These are phyloP conservation scores for Cyberlindnera mississippiensis DNA, from an alignment of 805 yeast genomes.

Conservation along the genomic window DNA sequence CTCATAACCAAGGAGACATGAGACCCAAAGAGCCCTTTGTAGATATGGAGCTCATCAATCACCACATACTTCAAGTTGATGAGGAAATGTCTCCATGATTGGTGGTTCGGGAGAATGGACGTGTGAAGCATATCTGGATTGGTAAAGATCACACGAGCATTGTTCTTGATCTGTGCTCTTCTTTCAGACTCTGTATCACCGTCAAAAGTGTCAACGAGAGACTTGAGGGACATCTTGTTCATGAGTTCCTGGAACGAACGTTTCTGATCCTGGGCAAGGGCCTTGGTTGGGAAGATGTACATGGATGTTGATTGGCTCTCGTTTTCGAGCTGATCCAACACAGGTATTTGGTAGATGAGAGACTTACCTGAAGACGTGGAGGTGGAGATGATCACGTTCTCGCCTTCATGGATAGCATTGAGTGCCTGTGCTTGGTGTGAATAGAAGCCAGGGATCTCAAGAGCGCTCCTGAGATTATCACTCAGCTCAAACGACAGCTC, in stretches of 20 bases:
- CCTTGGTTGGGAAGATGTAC: constrained; percentile 94
- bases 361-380: constrained; percentile 97
- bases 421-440: constrained; percentile 82
- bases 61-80: constrained; percentile 65
- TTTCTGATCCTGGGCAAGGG: constrained; percentile 94
- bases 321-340: constrained; percentile 44
- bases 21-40: constrained; percentile 88
- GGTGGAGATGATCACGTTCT: constrained; percentile 84
- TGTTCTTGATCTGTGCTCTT: constrained; percentile 50
- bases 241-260: constrained; percentile 65
- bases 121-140: constrained; percentile 94
- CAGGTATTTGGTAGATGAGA: constrained; percentile 85
- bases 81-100: constrained; percentile 69
- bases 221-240: constrained; percentile 43
- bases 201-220: constrained; percentile 77
- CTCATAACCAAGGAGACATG: constrained; percentile 86
- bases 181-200: constrained; percentile 77
- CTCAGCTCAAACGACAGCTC: constrained; percentile 43
- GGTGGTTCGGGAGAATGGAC: constrained; percentile 74
- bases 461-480: constrained; percentile 47
- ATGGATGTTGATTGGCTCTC: constrained; percentile 57
- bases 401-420: constrained; percentile 47
- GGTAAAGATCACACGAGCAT: constrained; percentile 80
- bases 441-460: constrained; percentile 54
- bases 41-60: constrained; percentile 82